These are phyloP conservation scores for Talaromyces sp. DNA, from an alignment of 2,329 filamentous ascomycete genomes.

Conservation along the genomic window DNA sequence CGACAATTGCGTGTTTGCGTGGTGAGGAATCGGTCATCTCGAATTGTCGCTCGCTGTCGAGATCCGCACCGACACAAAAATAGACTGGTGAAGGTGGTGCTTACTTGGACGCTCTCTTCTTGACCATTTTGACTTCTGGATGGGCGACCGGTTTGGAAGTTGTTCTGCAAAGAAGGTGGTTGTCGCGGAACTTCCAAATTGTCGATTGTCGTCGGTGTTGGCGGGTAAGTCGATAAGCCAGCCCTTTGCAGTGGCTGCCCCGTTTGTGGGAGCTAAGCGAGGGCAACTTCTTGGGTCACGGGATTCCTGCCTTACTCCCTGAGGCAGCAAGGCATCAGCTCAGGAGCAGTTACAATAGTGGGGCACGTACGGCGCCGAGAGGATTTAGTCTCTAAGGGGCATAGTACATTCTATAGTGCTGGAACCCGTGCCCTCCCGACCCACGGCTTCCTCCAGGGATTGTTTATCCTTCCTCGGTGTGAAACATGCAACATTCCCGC, in stretches of 20 bases:
- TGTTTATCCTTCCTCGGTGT: constrained; percentile 19
- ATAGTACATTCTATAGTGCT: background rate
- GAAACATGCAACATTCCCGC: background rate
- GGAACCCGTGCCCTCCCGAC: constrained; percentile 16
- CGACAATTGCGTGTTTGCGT: background rate
- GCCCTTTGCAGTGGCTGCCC: constrained; percentile 27
- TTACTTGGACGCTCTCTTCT: constrained; percentile 73
- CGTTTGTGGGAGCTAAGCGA: constrained; percentile 40
- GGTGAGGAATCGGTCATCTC: background rate
- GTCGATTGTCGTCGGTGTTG: constrained; percentile 40
- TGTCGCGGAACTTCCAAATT: constrained; percentile 24
- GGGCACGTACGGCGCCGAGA: constrained; percentile 1
- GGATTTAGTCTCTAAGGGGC: background rate
- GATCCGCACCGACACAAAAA: constrained; percentile 7
- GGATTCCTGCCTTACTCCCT: constrained; percentile 21
- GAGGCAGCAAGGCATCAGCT: constrained; percentile 14
- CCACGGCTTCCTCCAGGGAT: constrained; percentile 18
- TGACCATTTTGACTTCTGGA: constrained; percentile 64
- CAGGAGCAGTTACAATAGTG: background rate
- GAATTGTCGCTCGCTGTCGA: background rate
- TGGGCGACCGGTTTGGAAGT: constrained; percentile 25
- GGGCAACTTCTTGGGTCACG: constrained; percentile 25
- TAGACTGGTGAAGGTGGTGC: constrained; percentile 23
- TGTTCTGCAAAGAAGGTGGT: constrained; percentile 23
- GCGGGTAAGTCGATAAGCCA: constrained; percentile 34